Evolutionary conservation across 2,329 filamentous ascomycete genomes (phyloP), one percentile per base, ranked within the genome.

Genomic region (Xylaria digitata): DNA sequence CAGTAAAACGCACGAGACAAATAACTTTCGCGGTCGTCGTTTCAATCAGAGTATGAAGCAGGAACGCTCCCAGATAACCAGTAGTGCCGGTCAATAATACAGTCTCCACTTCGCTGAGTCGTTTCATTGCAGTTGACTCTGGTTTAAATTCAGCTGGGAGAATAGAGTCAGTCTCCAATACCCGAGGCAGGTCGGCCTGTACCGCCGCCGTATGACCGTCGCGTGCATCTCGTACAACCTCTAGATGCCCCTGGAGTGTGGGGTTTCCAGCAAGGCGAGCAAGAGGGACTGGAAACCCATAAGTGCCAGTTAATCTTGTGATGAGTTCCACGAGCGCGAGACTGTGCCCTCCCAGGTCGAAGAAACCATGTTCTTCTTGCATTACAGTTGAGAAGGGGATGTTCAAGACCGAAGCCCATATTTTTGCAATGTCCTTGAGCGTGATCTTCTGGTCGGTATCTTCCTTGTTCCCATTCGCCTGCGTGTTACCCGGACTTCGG

Each of bases 291-390:
- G 89, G 86, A 76, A 94, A 92, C 4, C 91, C 91, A 73, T 93
- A 93, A 0, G 85, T 85, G 65, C 87, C 87, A 0, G 90, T 89
- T 15, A 94, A 77, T 40, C 88, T 87, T 30, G 88, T 89, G n/a
- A 92, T 88, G 30, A 95, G 84, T 67, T 93, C 90, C 0, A 92
- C 92, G n/a, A 95, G 85, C 1, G 89, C 88, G 60, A 95, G 80
- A 0, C 91, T 94, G 78, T 95, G 92, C 0, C 92, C 92, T 42
- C 92, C 92, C 1, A 95, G 82, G 67, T 94, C 92, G 75, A 94
- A 95, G 78, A 95, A 95, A 76, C 89, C 90, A 76, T 93, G 89
- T 68, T 92, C 89, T 1, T 82, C 86, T 75, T 73, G 69, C 59
- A 90, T 91, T 26, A 94, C 86, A 21, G 86, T 82, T 46, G 80